Evolutionary conservation across 2,329 filamentous ascomycete species (phyloP).

Genomic region (Fusarium cyanostomum): DNA sequence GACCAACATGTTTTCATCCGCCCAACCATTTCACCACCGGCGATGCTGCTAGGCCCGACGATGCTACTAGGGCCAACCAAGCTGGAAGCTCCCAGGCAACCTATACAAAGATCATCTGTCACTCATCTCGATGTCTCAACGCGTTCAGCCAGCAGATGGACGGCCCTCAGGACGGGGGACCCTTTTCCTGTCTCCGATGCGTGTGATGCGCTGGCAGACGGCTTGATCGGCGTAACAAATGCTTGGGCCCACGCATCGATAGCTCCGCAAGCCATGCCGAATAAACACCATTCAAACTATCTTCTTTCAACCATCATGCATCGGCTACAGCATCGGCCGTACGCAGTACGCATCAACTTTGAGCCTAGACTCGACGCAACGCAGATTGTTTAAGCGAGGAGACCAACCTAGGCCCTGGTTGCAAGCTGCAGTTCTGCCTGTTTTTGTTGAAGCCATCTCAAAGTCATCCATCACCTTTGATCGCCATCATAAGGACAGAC

Average conservation of each 20-base stretch:
- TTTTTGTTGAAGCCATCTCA: background rate
- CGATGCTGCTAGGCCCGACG: background rate
- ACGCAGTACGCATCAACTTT: background rate
- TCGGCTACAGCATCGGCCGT: conserved; percentile 23
- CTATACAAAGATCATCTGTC: background rate
- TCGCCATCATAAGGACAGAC: background rate
- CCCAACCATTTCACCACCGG: background rate
- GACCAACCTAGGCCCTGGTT: conserved; percentile 1
- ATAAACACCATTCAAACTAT: conserved; percentile 25
- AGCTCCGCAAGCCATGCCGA: conserved; percentile 27
- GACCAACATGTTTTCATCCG: background rate
- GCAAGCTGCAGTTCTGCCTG: background rate
- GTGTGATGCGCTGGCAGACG: background rate
- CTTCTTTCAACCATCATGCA: conserved; percentile 5
- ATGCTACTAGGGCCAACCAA: background rate
- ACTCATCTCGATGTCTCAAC: background rate
- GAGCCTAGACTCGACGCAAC: background rate
- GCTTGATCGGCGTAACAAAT: conserved; percentile 19
- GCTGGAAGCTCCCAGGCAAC: background rate
- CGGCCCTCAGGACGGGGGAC: background rate
- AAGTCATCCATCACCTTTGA: background rate
- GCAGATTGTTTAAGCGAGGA: background rate
- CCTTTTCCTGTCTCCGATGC: background rate
- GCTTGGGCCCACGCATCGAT: conserved; percentile 26
- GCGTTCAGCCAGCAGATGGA: background rate